A percentile compares a stretch with the other conserved stretches of the same genome.
These are phyloP conservation scores for Catunica adiposa DNA, from an alignment of 2,329 filamentous ascomycete genomes.

Conservation along the genomic window DNA sequence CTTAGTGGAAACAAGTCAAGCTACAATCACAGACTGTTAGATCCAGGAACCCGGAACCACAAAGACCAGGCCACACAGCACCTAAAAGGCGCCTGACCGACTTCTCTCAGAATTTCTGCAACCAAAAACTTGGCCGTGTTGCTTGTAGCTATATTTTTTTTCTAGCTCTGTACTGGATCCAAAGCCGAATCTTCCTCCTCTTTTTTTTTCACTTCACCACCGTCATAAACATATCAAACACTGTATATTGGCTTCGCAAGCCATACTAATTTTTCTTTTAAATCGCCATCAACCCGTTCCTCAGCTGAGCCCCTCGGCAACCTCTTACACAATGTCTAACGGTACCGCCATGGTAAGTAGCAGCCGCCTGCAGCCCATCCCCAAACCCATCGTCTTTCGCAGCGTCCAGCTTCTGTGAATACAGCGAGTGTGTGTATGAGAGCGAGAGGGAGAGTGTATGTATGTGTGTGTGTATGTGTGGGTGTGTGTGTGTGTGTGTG, in stretches of 20 bases:
- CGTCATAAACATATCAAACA: neutral
- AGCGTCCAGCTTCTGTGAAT: neutral
- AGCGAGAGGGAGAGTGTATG: too few species aligned
- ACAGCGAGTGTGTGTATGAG: too few species aligned
- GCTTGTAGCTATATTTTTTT: neutral
- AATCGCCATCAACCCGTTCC: neutral
- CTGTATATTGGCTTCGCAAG: too few species aligned
- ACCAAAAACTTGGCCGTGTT: neutral
- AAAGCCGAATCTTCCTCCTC: neutral
- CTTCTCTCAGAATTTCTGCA: neutral
- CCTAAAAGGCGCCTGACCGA: neutral
- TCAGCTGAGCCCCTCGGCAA: neutral
- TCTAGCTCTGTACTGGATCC: neutral
- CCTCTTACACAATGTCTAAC: neutral
- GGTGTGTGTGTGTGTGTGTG: too few species aligned
- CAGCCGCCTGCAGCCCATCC: neutral
- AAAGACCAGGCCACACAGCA: neutral
- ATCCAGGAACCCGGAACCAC: too few species aligned
- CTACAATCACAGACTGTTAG: too few species aligned
- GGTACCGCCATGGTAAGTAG: neutral
- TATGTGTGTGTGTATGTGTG: too few species aligned
- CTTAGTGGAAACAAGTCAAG: too few species aligned
- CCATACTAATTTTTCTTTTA: too few species aligned
- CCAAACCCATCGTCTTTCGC: neutral
- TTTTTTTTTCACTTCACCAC: neutral